A percentile compares a stretch with the other conserved stretches of the same genome.
phyloP scores from a whole-genome alignment of 352 stramenopile species.

The Salisapilia sapeloensis region DNA sequence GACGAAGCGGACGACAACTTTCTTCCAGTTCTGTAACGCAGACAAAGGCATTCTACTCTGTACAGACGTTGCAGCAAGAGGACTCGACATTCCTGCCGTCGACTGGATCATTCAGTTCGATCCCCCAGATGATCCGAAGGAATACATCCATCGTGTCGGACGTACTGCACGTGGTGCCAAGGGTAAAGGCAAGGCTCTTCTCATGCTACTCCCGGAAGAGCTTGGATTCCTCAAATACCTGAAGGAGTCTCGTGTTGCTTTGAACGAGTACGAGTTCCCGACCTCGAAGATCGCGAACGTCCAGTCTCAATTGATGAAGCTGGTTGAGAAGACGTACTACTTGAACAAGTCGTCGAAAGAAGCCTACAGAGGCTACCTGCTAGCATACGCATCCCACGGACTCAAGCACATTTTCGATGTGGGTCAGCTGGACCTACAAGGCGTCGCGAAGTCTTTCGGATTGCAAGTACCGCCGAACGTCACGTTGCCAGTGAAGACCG shows the following conservation, averaged over 20 bases:
- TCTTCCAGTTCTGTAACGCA: conserved; percentile 98
- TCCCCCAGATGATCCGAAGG: conserved; percentile 94
- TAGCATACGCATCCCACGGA: conserved; percentile 95
- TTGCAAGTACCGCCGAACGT: conserved; percentile 95
- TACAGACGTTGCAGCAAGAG: conserved; percentile 96
- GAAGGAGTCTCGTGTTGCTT: conserved; percentile 91
- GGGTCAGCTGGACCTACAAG: conserved; percentile 91
- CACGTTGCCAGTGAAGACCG: conserved; percentile 85
- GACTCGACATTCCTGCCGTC: conserved; percentile 94
- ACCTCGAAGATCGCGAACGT: conserved; percentile 96
- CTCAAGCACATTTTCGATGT: conserved; percentile 99
- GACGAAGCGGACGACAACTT: conserved; percentile 97
- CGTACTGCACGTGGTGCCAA: conserved; percentile 77
- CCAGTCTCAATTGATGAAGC: conserved; percentile 91
- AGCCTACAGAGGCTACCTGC: conserved; percentile 94
- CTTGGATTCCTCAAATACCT: conserved; percentile 97
- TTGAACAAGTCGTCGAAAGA: conserved; percentile 95
- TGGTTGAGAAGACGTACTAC: conserved; percentile 99
- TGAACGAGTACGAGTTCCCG: conserved; percentile 99
- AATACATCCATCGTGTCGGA: conserved; percentile 95
- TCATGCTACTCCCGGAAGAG: conserved; percentile 97
- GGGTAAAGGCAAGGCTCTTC: conserved; percentile 86
- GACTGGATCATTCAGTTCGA: conserved; percentile 99
- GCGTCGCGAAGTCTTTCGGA: conserved; percentile 94
- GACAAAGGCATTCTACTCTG: conserved; percentile 95